A percentile compares a stretch with the other conserved stretches of the same genome.
Evolutionary conservation across 441 rosid species (phyloP).

Genomic region (Pelargonium hybrid): DNA sequence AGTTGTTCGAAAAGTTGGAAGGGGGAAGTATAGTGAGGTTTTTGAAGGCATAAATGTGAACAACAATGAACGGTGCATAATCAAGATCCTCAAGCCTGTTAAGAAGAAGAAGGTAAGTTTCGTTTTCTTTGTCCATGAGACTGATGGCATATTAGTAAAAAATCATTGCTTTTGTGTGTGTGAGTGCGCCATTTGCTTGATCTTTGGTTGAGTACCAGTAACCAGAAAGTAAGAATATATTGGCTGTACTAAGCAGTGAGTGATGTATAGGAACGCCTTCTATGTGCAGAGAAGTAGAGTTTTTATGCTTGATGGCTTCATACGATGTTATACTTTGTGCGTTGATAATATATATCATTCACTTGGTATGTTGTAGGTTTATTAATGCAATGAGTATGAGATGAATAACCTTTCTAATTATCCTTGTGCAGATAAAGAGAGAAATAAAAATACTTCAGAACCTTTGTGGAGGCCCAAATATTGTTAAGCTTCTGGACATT

Average conservation of each 20-base stretch:
- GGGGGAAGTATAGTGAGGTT: slow-evolving; percentile 91
- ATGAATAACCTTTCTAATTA: slow-evolving; percentile 4
- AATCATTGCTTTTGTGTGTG: not conserved
- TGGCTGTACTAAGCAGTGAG: not conserved
- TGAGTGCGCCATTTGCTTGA: not conserved
- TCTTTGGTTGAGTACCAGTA: slow-evolving; percentile 1
- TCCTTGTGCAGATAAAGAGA: slow-evolving; percentile 63
- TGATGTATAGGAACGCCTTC: not conserved
- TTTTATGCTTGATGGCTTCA: not conserved
- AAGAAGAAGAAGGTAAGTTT: slow-evolving; percentile 78
- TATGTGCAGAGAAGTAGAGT: not conserved
- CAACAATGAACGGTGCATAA: slow-evolving; percentile 66
- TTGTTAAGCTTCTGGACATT: slow-evolving; percentile 74
- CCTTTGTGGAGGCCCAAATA: slow-evolving; percentile 78
- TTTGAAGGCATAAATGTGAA: slow-evolving; percentile 79
- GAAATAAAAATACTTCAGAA: slow-evolving; percentile 93
- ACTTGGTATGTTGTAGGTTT: not conserved
- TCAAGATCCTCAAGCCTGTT: slow-evolving; percentile 95
- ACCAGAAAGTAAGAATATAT: not conserved
- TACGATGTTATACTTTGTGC: not conserved
- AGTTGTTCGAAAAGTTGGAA: slow-evolving; percentile 85
- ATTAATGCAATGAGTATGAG: not conserved
- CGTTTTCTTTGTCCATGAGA: slow-evolving; percentile 9
- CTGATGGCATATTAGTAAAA: not conserved
- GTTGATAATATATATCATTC: not conserved